phyloP scores from a whole-genome alignment of 495 filamentous ascomycete species.

The Hypoxylon lienhwacheense region DNA sequence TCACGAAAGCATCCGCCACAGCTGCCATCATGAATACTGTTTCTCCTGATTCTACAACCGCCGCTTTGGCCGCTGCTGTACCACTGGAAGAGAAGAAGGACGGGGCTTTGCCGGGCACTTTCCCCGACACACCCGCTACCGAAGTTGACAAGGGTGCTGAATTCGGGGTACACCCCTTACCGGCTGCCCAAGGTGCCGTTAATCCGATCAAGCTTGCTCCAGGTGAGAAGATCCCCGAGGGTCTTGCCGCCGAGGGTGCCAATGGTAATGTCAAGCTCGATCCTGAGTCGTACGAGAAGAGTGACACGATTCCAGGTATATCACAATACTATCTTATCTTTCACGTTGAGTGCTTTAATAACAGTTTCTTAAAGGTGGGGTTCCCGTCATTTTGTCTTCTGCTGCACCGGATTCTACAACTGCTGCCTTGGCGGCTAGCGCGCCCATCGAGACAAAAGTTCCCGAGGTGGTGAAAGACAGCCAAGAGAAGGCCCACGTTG shows the following conservation, averaged over 20 bases:
- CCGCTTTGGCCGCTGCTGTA: conserved; percentile 40
- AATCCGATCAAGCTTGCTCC: conserved; percentile 80
- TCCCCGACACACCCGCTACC: conserved; percentile 71
- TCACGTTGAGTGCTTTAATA: background rate
- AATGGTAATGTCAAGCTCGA: conserved; percentile 70
- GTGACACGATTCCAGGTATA: conserved; percentile 58
- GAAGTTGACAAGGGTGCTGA: conserved; percentile 48
- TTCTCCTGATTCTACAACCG: conserved; percentile 42
- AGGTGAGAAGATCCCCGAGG: conserved; percentile 76
- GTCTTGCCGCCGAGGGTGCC: conserved; percentile 56
- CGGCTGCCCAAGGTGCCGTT: conserved; percentile 72
- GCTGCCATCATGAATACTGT: conserved; percentile 56
- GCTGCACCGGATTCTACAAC: conserved; percentile 72
- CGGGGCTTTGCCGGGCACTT: conserved; percentile 68
- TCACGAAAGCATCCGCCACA: conserved; percentile 45
- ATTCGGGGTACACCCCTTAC: conserved; percentile 72
- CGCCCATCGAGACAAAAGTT: conserved; percentile 67
- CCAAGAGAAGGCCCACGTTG: conserved; percentile 60
- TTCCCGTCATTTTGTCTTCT: conserved; percentile 61
- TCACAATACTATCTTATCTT: background rate
- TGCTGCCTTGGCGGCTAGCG: conserved; percentile 66
- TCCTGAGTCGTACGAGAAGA: conserved; percentile 80
- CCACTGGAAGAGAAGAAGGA: conserved; percentile 38
- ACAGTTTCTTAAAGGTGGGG: conserved; percentile 29
- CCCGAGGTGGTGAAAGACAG: conserved; percentile 69